Conservation (phyloP, 441 rosid genomes). For the Aleurites moluccanus region DNA sequence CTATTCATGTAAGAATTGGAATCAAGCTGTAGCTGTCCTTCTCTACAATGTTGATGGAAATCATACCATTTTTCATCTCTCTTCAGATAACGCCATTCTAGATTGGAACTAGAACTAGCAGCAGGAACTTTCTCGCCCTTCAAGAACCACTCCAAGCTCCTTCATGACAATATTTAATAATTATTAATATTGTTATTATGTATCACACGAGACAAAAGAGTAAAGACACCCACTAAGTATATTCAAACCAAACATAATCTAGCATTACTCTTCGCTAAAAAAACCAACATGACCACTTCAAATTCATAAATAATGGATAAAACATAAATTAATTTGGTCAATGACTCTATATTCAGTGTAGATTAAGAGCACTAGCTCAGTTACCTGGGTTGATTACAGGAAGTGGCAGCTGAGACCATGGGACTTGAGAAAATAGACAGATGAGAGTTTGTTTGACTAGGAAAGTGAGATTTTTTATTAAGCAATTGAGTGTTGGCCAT, state of each 20-base stretch:
- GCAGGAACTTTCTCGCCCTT: constrained; percentile 47
- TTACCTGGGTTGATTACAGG: constrained; percentile 58
- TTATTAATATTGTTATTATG: constrained; percentile 1
- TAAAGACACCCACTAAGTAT: too few relatives aligned
- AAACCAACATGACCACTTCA: constrained; percentile 14
- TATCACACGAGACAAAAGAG: constrained; percentile 15
- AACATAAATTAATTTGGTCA: neutral
- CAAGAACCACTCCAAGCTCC: constrained; percentile 72
- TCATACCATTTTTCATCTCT: constrained; percentile 22
- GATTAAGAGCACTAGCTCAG: constrained; percentile 8
- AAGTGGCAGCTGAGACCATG: constrained; percentile 30
- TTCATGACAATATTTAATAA: constrained; percentile 36
- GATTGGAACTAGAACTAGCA: constrained; percentile 31
- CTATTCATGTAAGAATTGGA: constrained; percentile 23
- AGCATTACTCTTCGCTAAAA: neutral
- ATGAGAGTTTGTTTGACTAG: constrained; percentile 30
- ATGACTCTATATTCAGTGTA: neutral
- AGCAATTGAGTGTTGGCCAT: constrained; percentile 24
- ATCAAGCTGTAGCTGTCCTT: constrained; percentile 16
- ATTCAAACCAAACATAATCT: too few relatives aligned
- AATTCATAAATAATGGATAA: constrained; percentile 14
- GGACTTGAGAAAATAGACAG: constrained; percentile 28
- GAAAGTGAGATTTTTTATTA: constrained; percentile 34
- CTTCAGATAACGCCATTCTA: constrained; percentile 39
- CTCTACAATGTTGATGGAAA: neutral